These are phyloP conservation scores for Carex scoparia DNA, from an alignment of 176 grass and related monocot genomes.

Conservation along the genomic window DNA sequence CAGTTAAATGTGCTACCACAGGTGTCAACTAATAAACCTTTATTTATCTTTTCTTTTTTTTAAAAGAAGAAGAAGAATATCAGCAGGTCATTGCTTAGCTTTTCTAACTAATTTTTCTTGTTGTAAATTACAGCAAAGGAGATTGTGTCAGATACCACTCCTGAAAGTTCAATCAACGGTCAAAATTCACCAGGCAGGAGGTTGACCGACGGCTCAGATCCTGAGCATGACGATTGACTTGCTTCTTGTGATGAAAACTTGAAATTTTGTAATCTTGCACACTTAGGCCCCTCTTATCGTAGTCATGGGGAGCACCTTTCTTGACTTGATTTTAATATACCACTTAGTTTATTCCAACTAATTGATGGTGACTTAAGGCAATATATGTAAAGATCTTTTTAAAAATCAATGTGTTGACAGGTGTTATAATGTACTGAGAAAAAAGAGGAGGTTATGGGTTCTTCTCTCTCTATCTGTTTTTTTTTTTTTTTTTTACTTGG, in stretches of 20 bases:
- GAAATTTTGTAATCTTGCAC: not conserved
- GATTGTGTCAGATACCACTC: not conserved
- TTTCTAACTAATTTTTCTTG: not conserved
- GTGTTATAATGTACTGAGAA: no score
- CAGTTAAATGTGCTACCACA: conserved; percentile 56
- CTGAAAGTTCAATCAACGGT: not conserved
- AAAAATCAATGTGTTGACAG: no score
- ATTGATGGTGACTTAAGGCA: conserved; percentile 9
- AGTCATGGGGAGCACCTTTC: conserved; percentile 19
- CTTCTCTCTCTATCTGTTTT: no score
- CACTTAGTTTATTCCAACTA: conserved; percentile 15
- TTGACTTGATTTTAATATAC: conserved; percentile 19
- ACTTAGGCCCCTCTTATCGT: not conserved
- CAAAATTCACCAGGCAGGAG: not conserved
- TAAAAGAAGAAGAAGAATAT: not conserved
- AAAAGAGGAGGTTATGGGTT: no score
- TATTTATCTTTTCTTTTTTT: not conserved
- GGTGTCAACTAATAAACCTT: conserved; percentile 34
- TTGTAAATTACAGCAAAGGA: conserved; percentile 12
- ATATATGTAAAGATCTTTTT: not conserved
- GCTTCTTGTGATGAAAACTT: not conserved
- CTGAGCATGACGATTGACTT: conserved; percentile 18
- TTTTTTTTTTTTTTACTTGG: no score
- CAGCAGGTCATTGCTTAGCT: not conserved
- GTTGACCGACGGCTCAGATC: no score